A percentile compares a stretch with the other conserved stretches of the same genome.
Evolutionary conservation across 257 asterid genomes (phyloP).

Genomic region (Nyctanthes arbortristis): DNA sequence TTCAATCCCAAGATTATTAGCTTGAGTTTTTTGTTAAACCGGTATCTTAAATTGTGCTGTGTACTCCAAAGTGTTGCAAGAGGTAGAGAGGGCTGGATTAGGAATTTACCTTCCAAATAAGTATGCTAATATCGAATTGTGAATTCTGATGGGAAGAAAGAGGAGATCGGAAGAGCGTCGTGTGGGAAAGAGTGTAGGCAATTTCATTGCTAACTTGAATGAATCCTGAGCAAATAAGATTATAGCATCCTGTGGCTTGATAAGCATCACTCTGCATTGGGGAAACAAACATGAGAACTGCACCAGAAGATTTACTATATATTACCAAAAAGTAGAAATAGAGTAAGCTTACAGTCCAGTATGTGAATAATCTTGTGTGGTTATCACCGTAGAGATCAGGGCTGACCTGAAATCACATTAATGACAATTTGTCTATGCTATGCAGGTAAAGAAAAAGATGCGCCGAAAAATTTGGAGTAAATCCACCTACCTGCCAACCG

Average conservation of each 20-base stretch:
- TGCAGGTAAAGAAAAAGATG: background rate
- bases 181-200: constrained; percentile 91
- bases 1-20: too few species aligned
- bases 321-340: background rate
- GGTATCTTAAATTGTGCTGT: too few species aligned
- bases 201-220: constrained; percentile 80
- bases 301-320: background rate
- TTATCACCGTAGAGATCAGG: constrained; percentile 85
- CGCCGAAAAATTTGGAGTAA: background rate
- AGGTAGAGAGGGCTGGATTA: constrained; percentile 15
- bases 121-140: constrained; percentile 83
- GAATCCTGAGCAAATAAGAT: constrained; percentile 88
- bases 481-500: constrained; percentile 78
- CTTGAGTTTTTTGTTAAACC: too few species aligned
- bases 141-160: constrained; percentile 63
- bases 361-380: constrained; percentile 81
- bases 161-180: too few species aligned
- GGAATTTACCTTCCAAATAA: constrained; percentile 84
- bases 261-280: constrained; percentile 82
- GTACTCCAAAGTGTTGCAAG: background rate
- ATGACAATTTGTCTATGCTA: constrained; percentile 19
- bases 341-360: constrained; percentile 69
- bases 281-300: background rate
- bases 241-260: constrained; percentile 97
- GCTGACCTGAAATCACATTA: constrained; percentile 56